Conservation (phyloP, 2,329 filamentous ascomycete species). For the Fusarium agapanthi region DNA sequence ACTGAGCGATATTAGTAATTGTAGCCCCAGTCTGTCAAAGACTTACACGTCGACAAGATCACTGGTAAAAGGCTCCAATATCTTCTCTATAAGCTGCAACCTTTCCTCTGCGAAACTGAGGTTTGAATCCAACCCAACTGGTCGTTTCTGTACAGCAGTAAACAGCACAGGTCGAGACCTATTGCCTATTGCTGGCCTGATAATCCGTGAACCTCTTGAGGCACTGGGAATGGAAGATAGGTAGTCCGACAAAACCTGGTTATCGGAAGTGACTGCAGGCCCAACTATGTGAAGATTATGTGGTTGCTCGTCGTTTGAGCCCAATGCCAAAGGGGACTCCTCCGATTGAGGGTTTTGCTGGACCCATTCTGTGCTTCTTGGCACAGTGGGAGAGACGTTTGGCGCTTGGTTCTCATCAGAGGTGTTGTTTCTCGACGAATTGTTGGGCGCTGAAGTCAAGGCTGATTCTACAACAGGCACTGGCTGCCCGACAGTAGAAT, state of each 20-base stretch:
- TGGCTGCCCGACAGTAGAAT: background rate
- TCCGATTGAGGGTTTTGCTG: constrained; percentile 13
- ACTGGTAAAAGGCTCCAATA: constrained; percentile 62
- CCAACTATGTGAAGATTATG: constrained; percentile 65
- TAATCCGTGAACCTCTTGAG: constrained; percentile 42
- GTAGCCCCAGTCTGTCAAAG: background rate
- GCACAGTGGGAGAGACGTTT: background rate
- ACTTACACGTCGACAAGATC: constrained; percentile 60
- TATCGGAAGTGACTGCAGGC: constrained; percentile 67
- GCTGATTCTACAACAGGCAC: background rate
- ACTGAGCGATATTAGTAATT: constrained; percentile 15
- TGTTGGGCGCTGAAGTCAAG: background rate
- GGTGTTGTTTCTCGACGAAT: background rate
- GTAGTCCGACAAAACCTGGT: constrained; percentile 68
- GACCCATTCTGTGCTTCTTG: background rate
- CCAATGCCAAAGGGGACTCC: constrained; percentile 43
- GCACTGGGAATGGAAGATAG: constrained; percentile 51
- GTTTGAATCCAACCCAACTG: constrained; percentile 52
- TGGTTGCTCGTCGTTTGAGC: constrained; percentile 49
- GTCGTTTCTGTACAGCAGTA: constrained; percentile 56
- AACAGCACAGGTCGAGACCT: constrained; percentile 54
- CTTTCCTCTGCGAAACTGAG: constrained; percentile 54
- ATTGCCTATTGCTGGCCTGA: constrained; percentile 44
- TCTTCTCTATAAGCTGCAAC: constrained; percentile 65
- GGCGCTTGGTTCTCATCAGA: background rate